A percentile compares a stretch with the other conserved stretches of the same genome.
phyloP scores from a whole-genome alignment of 2,329 filamentous ascomycete genomes.

The Trichophyton simii region DNA sequence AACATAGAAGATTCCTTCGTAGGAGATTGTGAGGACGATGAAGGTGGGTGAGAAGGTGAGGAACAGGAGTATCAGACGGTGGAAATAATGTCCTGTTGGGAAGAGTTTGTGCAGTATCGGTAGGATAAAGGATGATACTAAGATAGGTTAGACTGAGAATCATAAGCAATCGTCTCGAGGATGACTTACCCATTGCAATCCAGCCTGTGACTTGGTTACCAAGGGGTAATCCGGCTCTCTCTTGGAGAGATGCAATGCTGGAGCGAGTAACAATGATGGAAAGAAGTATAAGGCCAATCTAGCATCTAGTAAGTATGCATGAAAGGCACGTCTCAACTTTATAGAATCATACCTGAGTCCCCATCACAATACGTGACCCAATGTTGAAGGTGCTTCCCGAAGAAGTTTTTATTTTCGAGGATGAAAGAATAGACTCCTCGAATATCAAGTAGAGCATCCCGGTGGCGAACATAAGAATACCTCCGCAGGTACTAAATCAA shows the following conservation, averaged over 20 bases:
- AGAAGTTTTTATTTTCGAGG: slow-evolving; percentile 23
- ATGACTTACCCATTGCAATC: slow-evolving; percentile 54
- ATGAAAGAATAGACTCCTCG: slow-evolving; percentile 50
- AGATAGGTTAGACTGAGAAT: slow-evolving; percentile 12
- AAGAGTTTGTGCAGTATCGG: slow-evolving; percentile 71
- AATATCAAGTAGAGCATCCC: slow-evolving; percentile 70
- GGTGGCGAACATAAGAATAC: slow-evolving; percentile 60
- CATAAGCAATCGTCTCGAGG: background rate
- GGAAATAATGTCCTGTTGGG: slow-evolving; percentile 77
- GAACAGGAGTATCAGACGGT: slow-evolving; percentile 79
- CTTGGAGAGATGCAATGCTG: slow-evolving; percentile 71
- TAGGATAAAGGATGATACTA: slow-evolving; percentile 61
- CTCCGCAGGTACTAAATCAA: slow-evolving; percentile 53
- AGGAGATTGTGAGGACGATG: slow-evolving; percentile 92
- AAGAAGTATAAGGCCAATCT: slow-evolving; percentile 65
- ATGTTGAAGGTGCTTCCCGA: slow-evolving; percentile 16
- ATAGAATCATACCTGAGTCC: slow-evolving; percentile 28
- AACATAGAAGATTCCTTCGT: slow-evolving; percentile 92
- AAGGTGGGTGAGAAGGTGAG: slow-evolving; percentile 86
- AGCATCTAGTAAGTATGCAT: slow-evolving; percentile 11
- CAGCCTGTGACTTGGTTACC: slow-evolving; percentile 85
- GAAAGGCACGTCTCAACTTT: background rate
- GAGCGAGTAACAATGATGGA: slow-evolving; percentile 78
- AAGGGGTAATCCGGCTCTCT: slow-evolving; percentile 68
- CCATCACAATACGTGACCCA: slow-evolving; percentile 34